phyloP scores from a whole-genome alignment of 164 flowering plant species.

The Aristolochia fimbriata region DNA sequence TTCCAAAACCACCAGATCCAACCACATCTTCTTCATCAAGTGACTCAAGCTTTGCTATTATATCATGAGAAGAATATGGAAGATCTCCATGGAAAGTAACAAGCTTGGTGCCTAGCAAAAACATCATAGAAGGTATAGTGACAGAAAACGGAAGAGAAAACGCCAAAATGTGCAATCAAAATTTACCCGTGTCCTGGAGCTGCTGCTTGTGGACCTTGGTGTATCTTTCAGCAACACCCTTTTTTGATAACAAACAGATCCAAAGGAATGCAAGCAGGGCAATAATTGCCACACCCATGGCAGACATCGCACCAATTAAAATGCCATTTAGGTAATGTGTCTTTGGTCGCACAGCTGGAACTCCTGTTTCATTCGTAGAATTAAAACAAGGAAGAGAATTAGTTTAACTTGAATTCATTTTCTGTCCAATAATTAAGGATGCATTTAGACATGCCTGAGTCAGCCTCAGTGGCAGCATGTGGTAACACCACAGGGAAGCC shows the following conservation, averaged over 20 bases:
- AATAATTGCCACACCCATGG: constrained; percentile 44
- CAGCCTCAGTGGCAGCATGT: constrained; percentile 52
- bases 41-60: constrained; percentile 81
- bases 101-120: constrained; percentile 58
- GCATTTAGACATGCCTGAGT: constrained; percentile 36
- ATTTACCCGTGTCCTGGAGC: constrained; percentile 6
- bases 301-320: constrained; percentile 70
- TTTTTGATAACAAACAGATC: constrained; percentile 58
- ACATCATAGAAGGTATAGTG: neutral
- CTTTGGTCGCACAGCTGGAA: constrained; percentile 45
- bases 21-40: constrained; percentile 82
- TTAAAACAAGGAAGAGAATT: neutral
- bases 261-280: constrained; percentile 58
- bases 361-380: constrained; percentile 1
- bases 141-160: neutral
- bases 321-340: constrained; percentile 62
- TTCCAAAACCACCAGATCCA: constrained; percentile 96
- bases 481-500: constrained; percentile 94
- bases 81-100: constrained; percentile 91
- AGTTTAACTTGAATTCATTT: too few relatives aligned
- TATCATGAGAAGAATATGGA: constrained; percentile 81
- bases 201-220: constrained; percentile 77
- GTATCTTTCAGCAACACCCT: constrained; percentile 64
- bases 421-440: too few relatives aligned
- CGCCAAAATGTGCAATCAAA: neutral